A percentile compares a stretch with the other conserved stretches of the same genome.
Conservation (phyloP, 2,329 filamentous ascomycete genomes). For the Colletotrichum destructivum region DNA sequence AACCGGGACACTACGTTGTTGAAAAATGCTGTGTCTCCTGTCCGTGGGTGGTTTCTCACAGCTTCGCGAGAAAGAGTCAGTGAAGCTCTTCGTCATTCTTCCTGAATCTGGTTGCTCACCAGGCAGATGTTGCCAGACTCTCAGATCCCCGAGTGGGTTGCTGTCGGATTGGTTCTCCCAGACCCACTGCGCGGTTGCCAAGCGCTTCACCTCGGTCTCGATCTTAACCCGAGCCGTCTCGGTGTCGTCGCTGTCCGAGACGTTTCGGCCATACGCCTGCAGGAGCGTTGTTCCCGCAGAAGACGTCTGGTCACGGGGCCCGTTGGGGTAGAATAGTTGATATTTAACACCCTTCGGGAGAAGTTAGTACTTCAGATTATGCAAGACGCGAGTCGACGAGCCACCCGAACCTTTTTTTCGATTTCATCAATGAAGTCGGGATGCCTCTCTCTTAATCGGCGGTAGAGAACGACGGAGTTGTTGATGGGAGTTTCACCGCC, state of each 20-base stretch:
- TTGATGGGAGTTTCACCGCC: constrained; percentile 48
- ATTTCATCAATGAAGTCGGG: constrained; percentile 46
- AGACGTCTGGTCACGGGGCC: constrained; percentile 43
- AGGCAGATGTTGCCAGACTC: constrained; percentile 46
- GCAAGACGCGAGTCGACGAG: background rate
- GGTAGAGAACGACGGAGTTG: constrained; percentile 46
- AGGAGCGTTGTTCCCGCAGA: constrained; percentile 46
- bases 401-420: constrained; percentile 41
- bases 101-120: constrained; percentile 23
- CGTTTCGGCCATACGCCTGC: constrained; percentile 45
- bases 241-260: constrained; percentile 44
- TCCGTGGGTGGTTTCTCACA: constrained; percentile 44
- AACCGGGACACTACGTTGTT: constrained; percentile 48
- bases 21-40: constrained; percentile 45
- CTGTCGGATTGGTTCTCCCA: constrained; percentile 45
- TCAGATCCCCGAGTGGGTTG: constrained; percentile 45
- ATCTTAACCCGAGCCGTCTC: constrained; percentile 44
- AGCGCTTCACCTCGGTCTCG: constrained; percentile 45
- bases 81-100: background rate
- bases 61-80: constrained; percentile 20
- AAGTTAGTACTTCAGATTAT: background rate
- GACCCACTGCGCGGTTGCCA: constrained; percentile 46
- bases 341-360: constrained; percentile 45
- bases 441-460: constrained; percentile 40
- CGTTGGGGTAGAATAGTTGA: constrained; percentile 46